Evolutionary conservation across 352 stramenopile species (phyloP), one percentile per base, ranked within the genome.

Genomic region (Phytophthora foliorum): DNA sequence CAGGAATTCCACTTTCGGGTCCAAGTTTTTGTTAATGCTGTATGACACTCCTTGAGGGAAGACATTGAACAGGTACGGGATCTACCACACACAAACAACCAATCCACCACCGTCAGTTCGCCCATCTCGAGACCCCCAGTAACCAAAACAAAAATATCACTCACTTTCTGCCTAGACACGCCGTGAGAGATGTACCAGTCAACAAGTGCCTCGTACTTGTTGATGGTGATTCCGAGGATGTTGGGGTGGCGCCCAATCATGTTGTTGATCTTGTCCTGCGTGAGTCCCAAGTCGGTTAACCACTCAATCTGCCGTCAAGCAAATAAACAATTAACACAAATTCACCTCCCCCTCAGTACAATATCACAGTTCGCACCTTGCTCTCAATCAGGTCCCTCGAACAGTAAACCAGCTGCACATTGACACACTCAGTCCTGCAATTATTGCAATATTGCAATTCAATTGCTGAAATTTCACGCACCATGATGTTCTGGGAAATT

Each of bases 31-130:
- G 0, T 25, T 13, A 25, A 74, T 71, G 45, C 46, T 78, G 29
- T 63, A 51, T 4, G 69, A 83, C 16, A 67, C 41, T 17, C 42
- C 73, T 17, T 84, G 67, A 1, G 81, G 79, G 49, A 83, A 84
- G 14, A 84, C 63, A 6, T 63, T 64, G 50, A 85, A 74, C 19
- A 88, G 36, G 63, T 82, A 90, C 17, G 77, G 63, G 25, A 88
- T 57, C 81, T 89, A 11, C 17, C 19, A 29, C 39, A 46, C 17
- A 46, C 41, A 48, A n/a, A 48, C 41, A 48, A 38, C 25, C 25
- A 29, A 29, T 29, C 25, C 13, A 42, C 34, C 4, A 44, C 7
- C 13, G 19, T 27, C 41, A 27, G 41, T 27, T 14, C 6, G 3
- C n/a, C 13, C n/a, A 3, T 11, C 5, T 22, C 7, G 13, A 1